These are phyloP conservation scores for Penicillium salamii DNA, from an alignment of 495 filamentous ascomycete genomes.

Conservation along the genomic window DNA sequence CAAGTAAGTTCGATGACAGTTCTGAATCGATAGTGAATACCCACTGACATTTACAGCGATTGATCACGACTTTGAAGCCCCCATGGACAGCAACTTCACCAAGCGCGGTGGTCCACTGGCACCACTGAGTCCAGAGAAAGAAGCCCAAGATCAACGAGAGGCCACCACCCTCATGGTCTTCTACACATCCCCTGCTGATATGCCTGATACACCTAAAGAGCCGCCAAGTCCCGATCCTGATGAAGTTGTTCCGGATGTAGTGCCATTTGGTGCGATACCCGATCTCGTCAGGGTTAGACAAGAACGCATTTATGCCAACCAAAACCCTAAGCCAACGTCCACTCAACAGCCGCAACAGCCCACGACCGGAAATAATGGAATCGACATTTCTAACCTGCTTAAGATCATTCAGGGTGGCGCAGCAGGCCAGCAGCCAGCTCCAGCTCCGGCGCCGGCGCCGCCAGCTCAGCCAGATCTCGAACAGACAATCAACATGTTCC, in stretches of 20 bases:
- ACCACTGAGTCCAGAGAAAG: slow-evolving; percentile 62
- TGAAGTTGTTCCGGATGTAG: slow-evolving; percentile 30
- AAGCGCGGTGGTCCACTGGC: slow-evolving; percentile 61
- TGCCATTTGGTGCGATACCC: slow-evolving; percentile 48
- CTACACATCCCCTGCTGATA: slow-evolving; percentile 69
- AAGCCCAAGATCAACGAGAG: slow-evolving; percentile 68
- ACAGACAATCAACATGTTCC: slow-evolving; percentile 42
- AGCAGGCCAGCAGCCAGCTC: slow-evolving; percentile 30
- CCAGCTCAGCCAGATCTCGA: slow-evolving; percentile 30
- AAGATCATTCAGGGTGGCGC: slow-evolving; percentile 42
- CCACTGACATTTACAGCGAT: slow-evolving; percentile 39
- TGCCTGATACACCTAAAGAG: slow-evolving; percentile 75
- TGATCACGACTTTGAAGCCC: slow-evolving; percentile 56
- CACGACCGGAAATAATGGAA: slow-evolving; percentile 26
- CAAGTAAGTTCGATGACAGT: slow-evolving; percentile 33
- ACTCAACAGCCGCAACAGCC: slow-evolving; percentile 19
- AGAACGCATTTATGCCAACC: slow-evolving; percentile 39
- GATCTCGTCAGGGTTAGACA: slow-evolving; percentile 47
- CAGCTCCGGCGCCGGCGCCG: slow-evolving; percentile 31
- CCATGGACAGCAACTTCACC: slow-evolving; percentile 47
- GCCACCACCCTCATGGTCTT: slow-evolving; percentile 77
- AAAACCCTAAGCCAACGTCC: slow-evolving; percentile 36
- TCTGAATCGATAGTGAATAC: neutral
- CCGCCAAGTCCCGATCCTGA: slow-evolving; percentile 49
- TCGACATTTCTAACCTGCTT: slow-evolving; percentile 47